A percentile compares a stretch with the other conserved stretches of the same genome.
phyloP scores from a whole-genome alignment of 1,139 yeast species.

The Hansenula sp. region DNA sequence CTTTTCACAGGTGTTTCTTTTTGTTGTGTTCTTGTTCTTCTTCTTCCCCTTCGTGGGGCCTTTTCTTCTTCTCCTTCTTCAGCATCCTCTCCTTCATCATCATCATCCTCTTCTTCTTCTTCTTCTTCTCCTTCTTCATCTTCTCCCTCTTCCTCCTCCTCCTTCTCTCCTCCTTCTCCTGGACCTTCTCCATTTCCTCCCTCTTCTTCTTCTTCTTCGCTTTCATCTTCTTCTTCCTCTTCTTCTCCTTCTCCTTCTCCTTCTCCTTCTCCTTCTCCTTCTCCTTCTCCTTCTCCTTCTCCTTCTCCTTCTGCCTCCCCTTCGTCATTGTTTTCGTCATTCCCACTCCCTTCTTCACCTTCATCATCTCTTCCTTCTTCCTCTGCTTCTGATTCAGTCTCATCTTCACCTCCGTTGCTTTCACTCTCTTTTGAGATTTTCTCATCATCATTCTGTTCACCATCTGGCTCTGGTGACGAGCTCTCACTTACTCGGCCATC shows the following conservation, averaged over 20 bases:
- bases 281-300: too few relatives aligned
- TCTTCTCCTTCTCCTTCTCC: constrained; percentile 17
- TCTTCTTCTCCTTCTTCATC: constrained; percentile 7
- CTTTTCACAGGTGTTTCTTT: constrained; percentile 14
- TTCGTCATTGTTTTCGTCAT: constrained; percentile 4
- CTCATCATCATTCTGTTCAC: constrained; percentile 7
- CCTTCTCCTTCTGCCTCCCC: constrained; percentile 9
- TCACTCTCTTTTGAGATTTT: constrained; percentile 30
- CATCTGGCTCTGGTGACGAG: constrained; percentile 5
- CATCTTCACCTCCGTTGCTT: constrained; percentile 8
- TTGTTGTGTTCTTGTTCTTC: constrained; percentile 16
- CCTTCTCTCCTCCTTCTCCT: constrained; percentile 11
- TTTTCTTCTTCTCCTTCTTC: constrained; percentile 12
- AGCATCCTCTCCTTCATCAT: constrained; percentile 6
- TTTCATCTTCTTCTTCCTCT: constrained; percentile 5
- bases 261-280: constrained; percentile 11
- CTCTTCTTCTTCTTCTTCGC: constrained; percentile 24
- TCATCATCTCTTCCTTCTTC: constrained; percentile 2
- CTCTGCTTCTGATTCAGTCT: constrained; percentile 4
- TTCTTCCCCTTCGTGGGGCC: constrained; percentile 7
- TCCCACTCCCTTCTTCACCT: background rate
- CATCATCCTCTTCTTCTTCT: constrained; percentile 1
- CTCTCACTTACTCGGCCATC: constrained; percentile 9
- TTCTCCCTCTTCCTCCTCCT: background rate
- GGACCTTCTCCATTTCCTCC: constrained; percentile 17